These are phyloP conservation scores for Inga leiocalycina DNA, from an alignment of 306 rosid genomes.

Conservation along the genomic window DNA sequence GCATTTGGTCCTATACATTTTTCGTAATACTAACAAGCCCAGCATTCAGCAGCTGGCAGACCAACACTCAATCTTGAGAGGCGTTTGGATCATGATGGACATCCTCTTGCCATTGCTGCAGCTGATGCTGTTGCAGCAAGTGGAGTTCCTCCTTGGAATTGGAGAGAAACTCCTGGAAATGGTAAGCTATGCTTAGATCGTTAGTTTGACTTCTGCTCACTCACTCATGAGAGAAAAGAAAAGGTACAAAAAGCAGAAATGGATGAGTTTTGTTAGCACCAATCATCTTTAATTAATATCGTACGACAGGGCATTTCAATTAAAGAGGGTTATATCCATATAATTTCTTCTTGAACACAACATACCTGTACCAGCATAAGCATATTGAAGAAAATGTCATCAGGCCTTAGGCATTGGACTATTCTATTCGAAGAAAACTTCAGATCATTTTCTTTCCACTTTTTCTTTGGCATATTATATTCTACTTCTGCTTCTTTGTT, in stretches of 20 bases:
- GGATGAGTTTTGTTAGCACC: neutral
- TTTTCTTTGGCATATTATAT: slow-evolving; percentile 14
- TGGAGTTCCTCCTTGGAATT: slow-evolving; percentile 96
- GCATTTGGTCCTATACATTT: slow-evolving; percentile 14
- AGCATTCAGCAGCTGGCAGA: slow-evolving; percentile 76
- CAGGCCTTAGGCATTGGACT: neutral
- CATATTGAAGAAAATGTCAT: neutral
- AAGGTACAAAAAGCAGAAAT: too few species aligned
- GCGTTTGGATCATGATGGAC: slow-evolving; percentile 88
- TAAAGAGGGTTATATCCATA: neutral
- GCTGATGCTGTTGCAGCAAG: slow-evolving; percentile 87
- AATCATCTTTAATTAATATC: neutral
- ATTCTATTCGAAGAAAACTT: neutral
- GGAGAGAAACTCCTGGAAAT: slow-evolving; percentile 96
- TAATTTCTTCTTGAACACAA: slow-evolving; percentile 15
- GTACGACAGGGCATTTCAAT: neutral
- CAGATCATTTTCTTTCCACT: neutral
- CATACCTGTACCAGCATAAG: neutral
- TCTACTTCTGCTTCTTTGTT: slow-evolving; percentile 16
- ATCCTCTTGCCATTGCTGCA: slow-evolving; percentile 90
- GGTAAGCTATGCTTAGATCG: slow-evolving; percentile 49
- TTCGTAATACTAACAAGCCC: slow-evolving; percentile 32
- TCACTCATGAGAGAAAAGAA: neutral
- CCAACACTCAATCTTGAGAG: slow-evolving; percentile 94
- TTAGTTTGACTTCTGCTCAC: slow-evolving; percentile 12